Evolutionary conservation across 2,329 filamentous ascomycete genomes (phyloP).

Genomic region (Aspergillus arachidicola): DNA sequence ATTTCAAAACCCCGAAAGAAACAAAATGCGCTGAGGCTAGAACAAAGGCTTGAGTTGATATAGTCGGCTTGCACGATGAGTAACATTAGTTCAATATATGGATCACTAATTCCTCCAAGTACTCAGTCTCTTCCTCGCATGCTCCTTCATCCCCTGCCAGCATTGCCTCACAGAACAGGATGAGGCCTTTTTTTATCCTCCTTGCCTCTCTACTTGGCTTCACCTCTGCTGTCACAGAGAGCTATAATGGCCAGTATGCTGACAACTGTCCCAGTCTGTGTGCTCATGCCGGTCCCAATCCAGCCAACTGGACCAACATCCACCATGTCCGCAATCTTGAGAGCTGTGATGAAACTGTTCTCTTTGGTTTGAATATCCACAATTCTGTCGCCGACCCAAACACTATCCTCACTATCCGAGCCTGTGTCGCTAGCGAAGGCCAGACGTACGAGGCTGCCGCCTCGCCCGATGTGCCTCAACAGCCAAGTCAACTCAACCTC

Average conservation of each 20-base stretch:
- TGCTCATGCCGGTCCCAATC: background rate
- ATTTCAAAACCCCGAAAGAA: background rate
- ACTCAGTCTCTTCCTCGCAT: background rate
- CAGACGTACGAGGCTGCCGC: background rate
- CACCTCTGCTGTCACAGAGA: background rate
- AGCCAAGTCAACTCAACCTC: background rate
- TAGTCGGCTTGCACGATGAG: background rate
- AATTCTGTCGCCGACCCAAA: background rate
- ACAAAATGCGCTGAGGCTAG: background rate
- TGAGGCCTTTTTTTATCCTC: background rate
- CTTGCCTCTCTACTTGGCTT: background rate
- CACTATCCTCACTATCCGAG: background rate
- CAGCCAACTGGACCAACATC: slow-evolving; percentile 3
- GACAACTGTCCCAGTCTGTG: background rate
- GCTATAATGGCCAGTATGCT: background rate
- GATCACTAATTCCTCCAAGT: background rate
- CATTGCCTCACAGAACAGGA: background rate
- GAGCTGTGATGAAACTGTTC: background rate
- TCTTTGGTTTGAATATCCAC: slow-evolving; percentile 6
- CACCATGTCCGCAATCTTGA: background rate
- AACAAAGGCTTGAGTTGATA: background rate
- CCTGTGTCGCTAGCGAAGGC: background rate
- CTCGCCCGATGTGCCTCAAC: background rate
- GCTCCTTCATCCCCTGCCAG: background rate
- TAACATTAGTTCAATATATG: background rate